Evolutionary conservation across 1,284 basidiomycete genomes (phyloP).

Genomic region (Sanghuangporus baumii): DNA sequence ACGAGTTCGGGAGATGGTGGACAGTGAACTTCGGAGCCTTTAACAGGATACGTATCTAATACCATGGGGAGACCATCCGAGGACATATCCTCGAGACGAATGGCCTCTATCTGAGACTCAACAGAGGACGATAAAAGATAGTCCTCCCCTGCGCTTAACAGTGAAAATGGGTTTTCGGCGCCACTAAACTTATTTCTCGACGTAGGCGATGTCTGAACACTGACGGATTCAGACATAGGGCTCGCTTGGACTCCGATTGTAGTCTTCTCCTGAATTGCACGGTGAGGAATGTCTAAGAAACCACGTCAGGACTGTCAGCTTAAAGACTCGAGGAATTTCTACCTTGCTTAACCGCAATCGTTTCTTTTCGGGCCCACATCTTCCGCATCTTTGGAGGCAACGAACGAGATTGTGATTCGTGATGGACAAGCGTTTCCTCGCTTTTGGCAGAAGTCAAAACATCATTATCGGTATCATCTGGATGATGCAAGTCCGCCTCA

Average conservation of each 20-base stretch:
- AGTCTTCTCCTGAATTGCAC: not conserved
- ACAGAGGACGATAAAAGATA: not conserved
- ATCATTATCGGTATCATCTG: slow-evolving; percentile 1
- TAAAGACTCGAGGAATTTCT: not conserved
- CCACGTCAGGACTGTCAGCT: not conserved
- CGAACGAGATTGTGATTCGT: not conserved
- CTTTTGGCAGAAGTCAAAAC: not conserved
- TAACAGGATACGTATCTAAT: not conserved
- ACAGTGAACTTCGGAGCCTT: not conserved
- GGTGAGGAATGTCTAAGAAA: not conserved
- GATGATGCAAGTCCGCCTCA: slow-evolving; percentile 11
- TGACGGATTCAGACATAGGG: not conserved
- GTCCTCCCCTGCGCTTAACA: not conserved
- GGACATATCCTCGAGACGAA: not conserved
- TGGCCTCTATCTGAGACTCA: not conserved
- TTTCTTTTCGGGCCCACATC: slow-evolving; percentile 7
- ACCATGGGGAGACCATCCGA: not conserved
- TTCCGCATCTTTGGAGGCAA: slow-evolving; percentile 16
- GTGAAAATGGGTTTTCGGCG: not conserved
- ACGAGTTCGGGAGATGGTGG: not conserved
- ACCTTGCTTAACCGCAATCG: not conserved
- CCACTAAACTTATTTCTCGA: not conserved
- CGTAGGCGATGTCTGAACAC: not conserved
- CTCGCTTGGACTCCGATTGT: slow-evolving; percentile 10
- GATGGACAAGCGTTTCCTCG: slow-evolving; percentile 7